Evolutionary conservation across 768 basidiomycete species (phyloP).

Genomic region (Russula vinacea): DNA sequence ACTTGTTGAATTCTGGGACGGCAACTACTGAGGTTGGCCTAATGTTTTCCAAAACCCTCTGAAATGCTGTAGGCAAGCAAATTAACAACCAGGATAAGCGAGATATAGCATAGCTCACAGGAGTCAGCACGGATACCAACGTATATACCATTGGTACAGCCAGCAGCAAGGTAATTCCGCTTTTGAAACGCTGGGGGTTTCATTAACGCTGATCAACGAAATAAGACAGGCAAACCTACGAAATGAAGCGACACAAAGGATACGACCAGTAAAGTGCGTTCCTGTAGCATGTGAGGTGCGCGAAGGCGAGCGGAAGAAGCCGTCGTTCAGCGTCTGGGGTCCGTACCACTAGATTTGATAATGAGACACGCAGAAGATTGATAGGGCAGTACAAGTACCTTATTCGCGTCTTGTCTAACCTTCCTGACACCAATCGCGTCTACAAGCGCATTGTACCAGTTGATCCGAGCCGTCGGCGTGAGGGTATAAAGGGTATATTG

Average conservation of each 20-base stretch:
- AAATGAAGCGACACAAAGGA: conserved; percentile 60
- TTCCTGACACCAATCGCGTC: conserved; percentile 63
- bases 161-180: conserved; percentile 59
- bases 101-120: conserved; percentile 42
- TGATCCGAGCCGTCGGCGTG: conserved; percentile 54
- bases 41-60: conserved; percentile 50
- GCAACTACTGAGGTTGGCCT: conserved; percentile 56
- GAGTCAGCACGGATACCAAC: conserved; percentile 53
- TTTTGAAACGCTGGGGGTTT: conserved; percentile 44
- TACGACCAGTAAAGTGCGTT: conserved; percentile 52
- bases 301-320: conserved; percentile 52
- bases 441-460: conserved; percentile 59
- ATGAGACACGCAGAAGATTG: background rate
- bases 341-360: conserved; percentile 57
- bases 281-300: conserved; percentile 36
- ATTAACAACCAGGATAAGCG: conserved; percentile 9
- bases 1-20: conserved; percentile 58
- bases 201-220: conserved; percentile 16
- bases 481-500: conserved; percentile 71
- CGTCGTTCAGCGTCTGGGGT: conserved; percentile 54
- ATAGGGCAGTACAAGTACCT: conserved; percentile 45
- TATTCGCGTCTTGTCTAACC: conserved; percentile 66
- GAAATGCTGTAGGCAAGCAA: conserved; percentile 47
- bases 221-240: conserved; percentile 42
- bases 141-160: conserved; percentile 68